A percentile compares a stretch with the other conserved stretches of the same genome.
Conservation (phyloP, 169 alveolate species). For the Plasmodium reichenowi region DNA sequence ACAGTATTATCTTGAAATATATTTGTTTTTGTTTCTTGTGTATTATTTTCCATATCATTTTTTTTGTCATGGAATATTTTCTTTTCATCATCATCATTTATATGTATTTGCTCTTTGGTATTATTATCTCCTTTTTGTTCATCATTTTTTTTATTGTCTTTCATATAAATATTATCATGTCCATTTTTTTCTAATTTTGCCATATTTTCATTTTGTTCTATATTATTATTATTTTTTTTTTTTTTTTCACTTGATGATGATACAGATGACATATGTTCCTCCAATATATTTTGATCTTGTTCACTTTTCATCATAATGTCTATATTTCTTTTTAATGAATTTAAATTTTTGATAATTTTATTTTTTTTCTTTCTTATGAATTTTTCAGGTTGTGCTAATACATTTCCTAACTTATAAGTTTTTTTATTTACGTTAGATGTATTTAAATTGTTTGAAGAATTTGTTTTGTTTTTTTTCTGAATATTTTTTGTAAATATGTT, state of each 20-base stretch:
- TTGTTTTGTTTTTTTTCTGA: conserved; percentile 20
- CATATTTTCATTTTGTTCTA: neutral
- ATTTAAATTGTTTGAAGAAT: conserved; percentile 10
- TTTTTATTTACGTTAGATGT: conserved; percentile 17
- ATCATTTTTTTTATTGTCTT: neutral
- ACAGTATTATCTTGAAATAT: neutral
- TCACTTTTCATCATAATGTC: conserved; percentile 1
- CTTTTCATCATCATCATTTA: neutral
- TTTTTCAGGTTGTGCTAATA: conserved; percentile 43
- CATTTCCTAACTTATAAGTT: conserved; percentile 33
- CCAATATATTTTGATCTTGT: neutral
- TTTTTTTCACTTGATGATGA: neutral
- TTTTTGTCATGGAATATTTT: neutral
- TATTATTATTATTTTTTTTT: neutral
- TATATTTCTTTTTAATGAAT: conserved; percentile 13
- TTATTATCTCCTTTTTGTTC: neutral
- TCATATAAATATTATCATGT: neutral
- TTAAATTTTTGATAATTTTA: conserved; percentile 21
- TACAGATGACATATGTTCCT: neutral
- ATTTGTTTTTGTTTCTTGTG: neutral
- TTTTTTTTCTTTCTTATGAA: conserved; percentile 43
- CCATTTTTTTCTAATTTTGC: neutral
- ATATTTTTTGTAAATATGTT: conserved; percentile 12
- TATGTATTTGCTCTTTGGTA: neutral
- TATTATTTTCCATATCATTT: neutral